phyloP scores from a whole-genome alignment of 139 green algal genomes.

The Penium margaritaceum region DNA sequence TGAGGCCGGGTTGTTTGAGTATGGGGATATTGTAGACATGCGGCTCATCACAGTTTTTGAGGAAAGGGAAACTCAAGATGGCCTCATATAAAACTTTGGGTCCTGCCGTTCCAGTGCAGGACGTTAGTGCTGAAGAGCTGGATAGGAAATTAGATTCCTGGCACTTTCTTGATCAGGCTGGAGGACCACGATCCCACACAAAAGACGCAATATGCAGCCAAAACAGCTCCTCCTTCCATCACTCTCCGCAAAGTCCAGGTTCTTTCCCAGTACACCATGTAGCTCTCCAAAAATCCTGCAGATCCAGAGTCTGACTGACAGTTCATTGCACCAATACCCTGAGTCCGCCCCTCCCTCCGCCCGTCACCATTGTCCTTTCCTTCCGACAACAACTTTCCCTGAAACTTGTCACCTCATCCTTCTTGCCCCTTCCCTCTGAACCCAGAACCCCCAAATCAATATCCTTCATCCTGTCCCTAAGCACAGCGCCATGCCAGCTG shows the following conservation, averaged over 20 bases:
- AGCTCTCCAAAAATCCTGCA: constrained; percentile 14
- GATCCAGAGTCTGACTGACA: background rate
- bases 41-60: constrained; percentile 42
- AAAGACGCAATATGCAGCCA: background rate
- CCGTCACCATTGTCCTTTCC: background rate
- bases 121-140: no score
- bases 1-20: constrained; percentile 24
- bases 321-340: background rate
- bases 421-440: background rate
- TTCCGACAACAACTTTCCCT: background rate
- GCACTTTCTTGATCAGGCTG: no score
- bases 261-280: background rate
- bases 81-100: no score
- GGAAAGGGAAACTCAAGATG: background rate
- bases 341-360: background rate
- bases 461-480: constrained; percentile 23
- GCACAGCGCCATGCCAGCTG: constrained; percentile 28
- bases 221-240: background rate
- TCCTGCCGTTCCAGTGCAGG: no score
- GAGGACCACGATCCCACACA: no score
- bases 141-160: no score
- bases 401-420: background rate
- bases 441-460: no score
- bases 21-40: constrained; percentile 34
- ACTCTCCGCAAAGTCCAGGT: constrained; percentile 1